Evolutionary conservation across 768 basidiomycete genomes (phyloP), one percentile per base, ranked within the genome.

Genomic region (Auriscalpium orientale): DNA sequence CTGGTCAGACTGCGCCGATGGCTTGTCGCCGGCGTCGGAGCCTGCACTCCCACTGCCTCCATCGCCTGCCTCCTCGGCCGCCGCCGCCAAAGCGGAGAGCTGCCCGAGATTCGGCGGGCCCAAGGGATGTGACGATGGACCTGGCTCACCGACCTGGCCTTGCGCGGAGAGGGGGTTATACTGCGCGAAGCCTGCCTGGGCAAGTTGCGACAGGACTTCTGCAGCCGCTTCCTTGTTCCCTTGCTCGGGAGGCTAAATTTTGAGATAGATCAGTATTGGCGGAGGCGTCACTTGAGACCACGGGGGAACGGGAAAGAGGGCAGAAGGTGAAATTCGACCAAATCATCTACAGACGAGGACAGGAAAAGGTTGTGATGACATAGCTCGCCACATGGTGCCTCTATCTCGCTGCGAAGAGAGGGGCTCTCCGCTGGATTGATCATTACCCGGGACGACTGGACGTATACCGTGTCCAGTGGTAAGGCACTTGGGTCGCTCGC

Each of bases 121-220:
- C 6, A 81, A 79, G 5, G 83, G 84, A 62, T 86, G 85, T 0
- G 83, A 83, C 4, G 85, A 86, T n/a, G 85, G 83, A 8, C 85
- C 85, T 2, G 84, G 82, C 57, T 87, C 84, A 37, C 78, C 79
- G 49, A 84, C 77, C 40, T 43, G 18, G 77, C 77, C 16, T 13
- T 21, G 46, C 15, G 52, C 49, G 10, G 48, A 46, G 9, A 44
- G 49, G 53, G 48, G 53, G 20, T 58, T 54, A 18, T 43, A 45
- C 28, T 55, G 49, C 12, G 57, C 56, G 22, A 60, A 60, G 4
- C 11, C 57, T 54, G 46, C 58, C 54, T 9, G 60, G 55, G 28
- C 51, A 55, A 71, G 69, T 51, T 72, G 73, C 47, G 62, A 62
- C 49, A 69, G 64, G 3, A 62, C 58, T 53, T 70, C 68, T 2